Conservation (phyloP, 306 rosid species). For the Senna tora region DNA sequence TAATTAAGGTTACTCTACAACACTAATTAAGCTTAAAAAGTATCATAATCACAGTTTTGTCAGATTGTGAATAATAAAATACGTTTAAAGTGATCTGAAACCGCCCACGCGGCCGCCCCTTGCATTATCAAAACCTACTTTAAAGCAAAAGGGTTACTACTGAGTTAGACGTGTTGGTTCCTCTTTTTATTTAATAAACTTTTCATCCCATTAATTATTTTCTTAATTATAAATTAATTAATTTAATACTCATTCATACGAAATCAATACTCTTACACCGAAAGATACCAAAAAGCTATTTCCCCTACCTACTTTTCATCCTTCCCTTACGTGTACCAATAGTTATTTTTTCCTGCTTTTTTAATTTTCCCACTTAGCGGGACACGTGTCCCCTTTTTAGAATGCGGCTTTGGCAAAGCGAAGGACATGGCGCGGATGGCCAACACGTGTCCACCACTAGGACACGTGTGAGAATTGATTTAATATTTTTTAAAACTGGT, state of each 20-base stretch:
- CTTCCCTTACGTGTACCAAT: slow-evolving; percentile 39
- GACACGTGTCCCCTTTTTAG: slow-evolving; percentile 33
- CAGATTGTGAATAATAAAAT: not conserved
- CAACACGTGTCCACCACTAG: slow-evolving; percentile 22
- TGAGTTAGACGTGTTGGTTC: slow-evolving; percentile 16
- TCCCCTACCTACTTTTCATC: not conserved
- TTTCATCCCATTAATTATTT: not conserved
- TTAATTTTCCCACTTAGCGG: not conserved
- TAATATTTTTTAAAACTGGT: not conserved
- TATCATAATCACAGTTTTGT: not conserved
- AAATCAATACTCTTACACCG: not conserved
- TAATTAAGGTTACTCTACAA: not conserved
- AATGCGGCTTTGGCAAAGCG: not conserved
- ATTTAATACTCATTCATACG: too few species aligned
- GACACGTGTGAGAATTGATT: slow-evolving; percentile 17
- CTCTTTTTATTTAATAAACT: not conserved
- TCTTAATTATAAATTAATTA: not conserved
- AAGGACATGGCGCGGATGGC: too few species aligned
- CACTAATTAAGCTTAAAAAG: not conserved
- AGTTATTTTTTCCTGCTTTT: not conserved
- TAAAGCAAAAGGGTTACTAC: not conserved
- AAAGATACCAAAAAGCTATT: slow-evolving; percentile 2
- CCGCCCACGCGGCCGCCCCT: slow-evolving; percentile 51
- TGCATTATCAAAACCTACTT: slow-evolving; percentile 33
- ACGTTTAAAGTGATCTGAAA: slow-evolving; percentile 6